A percentile compares a stretch with the other conserved stretches of the same genome.
Evolutionary conservation across 2,329 filamentous ascomycete species (phyloP).

Genomic region (Xylaria sp.): DNA sequence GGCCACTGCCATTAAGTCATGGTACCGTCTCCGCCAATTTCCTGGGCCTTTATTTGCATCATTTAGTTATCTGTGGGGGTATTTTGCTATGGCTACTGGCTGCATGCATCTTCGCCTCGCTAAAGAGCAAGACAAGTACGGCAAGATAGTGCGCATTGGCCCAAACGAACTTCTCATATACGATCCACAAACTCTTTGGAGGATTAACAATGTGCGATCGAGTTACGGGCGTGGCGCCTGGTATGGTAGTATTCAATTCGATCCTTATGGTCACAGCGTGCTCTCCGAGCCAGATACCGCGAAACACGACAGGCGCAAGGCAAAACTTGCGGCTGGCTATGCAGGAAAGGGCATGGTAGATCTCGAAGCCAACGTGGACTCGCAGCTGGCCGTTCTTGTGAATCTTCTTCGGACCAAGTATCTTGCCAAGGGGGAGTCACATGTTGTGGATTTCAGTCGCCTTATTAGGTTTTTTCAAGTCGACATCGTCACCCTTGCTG

Average conservation of each 20-base stretch:
- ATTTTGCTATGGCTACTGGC: slow-evolving; percentile 29
- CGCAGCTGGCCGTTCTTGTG: slow-evolving; percentile 32
- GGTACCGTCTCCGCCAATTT: slow-evolving; percentile 38
- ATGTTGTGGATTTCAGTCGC: slow-evolving; percentile 33
- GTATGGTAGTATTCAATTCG: slow-evolving; percentile 36
- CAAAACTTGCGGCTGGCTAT: slow-evolving; percentile 35
- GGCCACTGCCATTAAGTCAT: slow-evolving; percentile 25
- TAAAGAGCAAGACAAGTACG: slow-evolving; percentile 36
- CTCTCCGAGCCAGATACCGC: slow-evolving; percentile 34
- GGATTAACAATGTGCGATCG: slow-evolving; percentile 39
- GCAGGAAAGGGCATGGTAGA: slow-evolving; percentile 37
- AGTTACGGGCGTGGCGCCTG: slow-evolving; percentile 36
- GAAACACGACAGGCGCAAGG: slow-evolving; percentile 39
- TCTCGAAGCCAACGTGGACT: slow-evolving; percentile 37
- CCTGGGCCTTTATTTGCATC: slow-evolving; percentile 36
- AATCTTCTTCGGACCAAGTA: slow-evolving; percentile 32
- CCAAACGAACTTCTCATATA: slow-evolving; percentile 38
- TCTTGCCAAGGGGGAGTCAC: slow-evolving; percentile 12
- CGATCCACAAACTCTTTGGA: slow-evolving; percentile 36
- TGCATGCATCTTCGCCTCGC: slow-evolving; percentile 29
- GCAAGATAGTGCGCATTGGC: slow-evolving; percentile 38
- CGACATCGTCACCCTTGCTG: slow-evolving; percentile 35
- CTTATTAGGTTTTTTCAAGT: slow-evolving; percentile 37
- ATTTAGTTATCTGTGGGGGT: slow-evolving; percentile 39
- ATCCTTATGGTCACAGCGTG: slow-evolving; percentile 37